Conservation (phyloP, 306 rosid species). For the Cyamopsis tetragonoloba region DNA sequence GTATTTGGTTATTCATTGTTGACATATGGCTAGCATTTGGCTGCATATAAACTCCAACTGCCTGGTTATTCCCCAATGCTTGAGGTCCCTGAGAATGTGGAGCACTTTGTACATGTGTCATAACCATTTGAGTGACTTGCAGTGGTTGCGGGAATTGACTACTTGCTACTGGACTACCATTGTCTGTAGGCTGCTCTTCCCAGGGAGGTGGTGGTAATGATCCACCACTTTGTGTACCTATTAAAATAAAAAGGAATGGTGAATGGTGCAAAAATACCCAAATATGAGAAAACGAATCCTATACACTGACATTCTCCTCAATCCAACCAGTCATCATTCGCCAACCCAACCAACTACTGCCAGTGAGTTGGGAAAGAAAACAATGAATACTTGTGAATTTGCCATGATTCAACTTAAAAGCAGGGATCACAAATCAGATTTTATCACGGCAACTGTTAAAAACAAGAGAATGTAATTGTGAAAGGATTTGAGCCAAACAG, state of each 20-base stretch:
- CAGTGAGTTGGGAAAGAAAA: slow-evolving; percentile 2
- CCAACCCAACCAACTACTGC: slow-evolving; percentile 14
- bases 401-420: slow-evolving; percentile 4
- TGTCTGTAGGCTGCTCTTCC: slow-evolving; percentile 78
- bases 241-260: slow-evolving; percentile 14
- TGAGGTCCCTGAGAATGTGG: slow-evolving; percentile 62
- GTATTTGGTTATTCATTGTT: slow-evolving; percentile 52
- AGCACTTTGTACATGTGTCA: slow-evolving; percentile 47
- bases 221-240: slow-evolving; percentile 62
- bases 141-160: slow-evolving; percentile 68
- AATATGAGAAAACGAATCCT: slow-evolving; percentile 7
- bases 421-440: slow-evolving; percentile 10
- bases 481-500: slow-evolving; percentile 26
- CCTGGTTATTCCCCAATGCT: slow-evolving; percentile 52
- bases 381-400: neutral
- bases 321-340: slow-evolving; percentile 24
- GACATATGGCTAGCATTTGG: slow-evolving; percentile 61
- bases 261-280: neutral
- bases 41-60: slow-evolving; percentile 62
- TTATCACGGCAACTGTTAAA: slow-evolving; percentile 6
- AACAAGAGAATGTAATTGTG: slow-evolving; percentile 22
- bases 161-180: slow-evolving; percentile 46
- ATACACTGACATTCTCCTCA: slow-evolving; percentile 16
- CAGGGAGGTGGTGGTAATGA: slow-evolving; percentile 97
- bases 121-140: slow-evolving; percentile 61